Conservation (phyloP, 2,329 filamentous ascomycete genomes). For the Pseudogymnoascus sp. region DNA sequence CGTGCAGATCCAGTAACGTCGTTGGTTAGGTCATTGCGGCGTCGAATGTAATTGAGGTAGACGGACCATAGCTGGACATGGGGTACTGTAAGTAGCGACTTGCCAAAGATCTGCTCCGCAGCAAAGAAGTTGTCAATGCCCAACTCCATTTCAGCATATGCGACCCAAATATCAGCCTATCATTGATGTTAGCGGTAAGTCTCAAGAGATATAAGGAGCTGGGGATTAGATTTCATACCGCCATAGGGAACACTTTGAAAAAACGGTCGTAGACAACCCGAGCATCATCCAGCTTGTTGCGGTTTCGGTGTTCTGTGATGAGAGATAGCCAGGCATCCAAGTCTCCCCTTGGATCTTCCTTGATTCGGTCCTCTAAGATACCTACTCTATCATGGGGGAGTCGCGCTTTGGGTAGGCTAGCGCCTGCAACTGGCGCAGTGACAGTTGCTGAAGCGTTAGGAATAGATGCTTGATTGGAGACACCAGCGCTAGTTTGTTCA, state of each 20-base stretch:
- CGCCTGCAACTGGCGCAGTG: not conserved
- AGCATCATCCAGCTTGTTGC: constrained; percentile 74
- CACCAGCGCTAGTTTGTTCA: constrained; percentile 2
- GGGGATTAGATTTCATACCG: constrained; percentile 55
- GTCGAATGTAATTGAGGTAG: constrained; percentile 91
- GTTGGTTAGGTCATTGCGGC: constrained; percentile 77
- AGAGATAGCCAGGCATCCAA: constrained; percentile 85
- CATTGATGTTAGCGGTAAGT: constrained; percentile 27
- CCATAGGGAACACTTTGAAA: constrained; percentile 78
- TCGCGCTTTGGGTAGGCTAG: constrained; percentile 26
- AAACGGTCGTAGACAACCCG: constrained; percentile 80
- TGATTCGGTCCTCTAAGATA: constrained; percentile 76
- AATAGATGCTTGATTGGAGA: constrained; percentile 16
- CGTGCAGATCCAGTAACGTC: constrained; percentile 73
- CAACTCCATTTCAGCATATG: constrained; percentile 84
- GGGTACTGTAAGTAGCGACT: constrained; percentile 69
- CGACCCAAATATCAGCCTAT: constrained; percentile 86
- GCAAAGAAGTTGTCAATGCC: constrained; percentile 74
- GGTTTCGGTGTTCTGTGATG: constrained; percentile 76
- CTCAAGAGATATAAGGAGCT: constrained; percentile 10
- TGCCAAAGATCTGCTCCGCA: constrained; percentile 77
- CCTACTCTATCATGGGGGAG: constrained; percentile 30
- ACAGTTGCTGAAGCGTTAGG: not conserved
- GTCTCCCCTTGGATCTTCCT: constrained; percentile 87
- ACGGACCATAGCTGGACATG: constrained; percentile 85